Evolutionary conservation across 768 basidiomycete genomes (phyloP), one percentile per base, ranked within the genome.

Genomic region (Infundibulicybe gibba): DNA sequence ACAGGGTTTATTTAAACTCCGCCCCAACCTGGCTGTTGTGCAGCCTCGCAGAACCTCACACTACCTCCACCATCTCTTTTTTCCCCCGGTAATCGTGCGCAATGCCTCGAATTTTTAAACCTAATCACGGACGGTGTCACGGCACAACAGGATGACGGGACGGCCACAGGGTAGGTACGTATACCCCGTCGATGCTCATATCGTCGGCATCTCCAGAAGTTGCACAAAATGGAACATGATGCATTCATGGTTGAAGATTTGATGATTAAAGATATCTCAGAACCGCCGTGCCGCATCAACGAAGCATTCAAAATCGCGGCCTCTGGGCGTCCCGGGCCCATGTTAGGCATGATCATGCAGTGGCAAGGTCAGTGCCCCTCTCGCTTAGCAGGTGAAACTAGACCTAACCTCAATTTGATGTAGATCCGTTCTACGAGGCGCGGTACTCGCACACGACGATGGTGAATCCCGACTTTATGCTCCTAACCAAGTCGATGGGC

Each of bases 211-310:
- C 66, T 97, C 94, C 25, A 78, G 95, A 43, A 85, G 86, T 57
- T 99, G 97, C 72, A 98, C 97, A 19, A 99, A 98, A 65, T 98
- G 97, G 97, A 98, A 99, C 62, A 94, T 99, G 50, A n/a, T n/a
- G n/a, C n/a, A n/a, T n/a, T n/a, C n/a, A n/a, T n/a, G n/a, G n/a
- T n/a, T n/a, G n/a, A n/a, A n/a, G 98, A 99, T 62, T 94, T 99
- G 50, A 95, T 98, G 94, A 90, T 98, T 43, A 98, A 97, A 68
- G 94, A 94, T 61, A 91, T 98, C 49, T 66, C 89, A 11, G 97
- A 98, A 66, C 77, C 98, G 2, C 97, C 97, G 13, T 75, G 95
- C 37, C 79, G 97, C 49, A 95, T 98, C 62, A 98, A 97, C 62
- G 97, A 99, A 66, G 97, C 97, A 0, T 98, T 99, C 81, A 97